Percentiles rank a stretch among this genome's conserved stretches.
Conservation (phyloP, 345 rosid genomes). For the Syzygium grande region DNA sequence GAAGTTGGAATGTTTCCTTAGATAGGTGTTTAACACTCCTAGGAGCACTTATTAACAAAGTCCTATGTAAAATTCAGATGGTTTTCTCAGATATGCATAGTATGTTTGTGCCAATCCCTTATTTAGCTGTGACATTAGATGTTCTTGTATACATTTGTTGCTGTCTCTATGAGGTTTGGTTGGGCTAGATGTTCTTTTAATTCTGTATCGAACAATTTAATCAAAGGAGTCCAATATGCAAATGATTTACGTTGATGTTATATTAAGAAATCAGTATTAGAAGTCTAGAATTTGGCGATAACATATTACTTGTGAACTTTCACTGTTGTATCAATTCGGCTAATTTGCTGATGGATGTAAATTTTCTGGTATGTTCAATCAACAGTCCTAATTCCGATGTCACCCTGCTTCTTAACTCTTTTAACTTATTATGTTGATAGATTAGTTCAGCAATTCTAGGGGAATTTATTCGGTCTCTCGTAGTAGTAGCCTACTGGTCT, state of each 20-base stretch:
- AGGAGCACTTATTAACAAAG: neutral
- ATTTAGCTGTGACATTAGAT: neutral
- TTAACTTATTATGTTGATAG: neutral
- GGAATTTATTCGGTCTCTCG: neutral
- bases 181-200: neutral
- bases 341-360: neutral
- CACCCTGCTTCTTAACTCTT: neutral
- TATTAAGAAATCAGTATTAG: neutral
- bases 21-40: neutral
- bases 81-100: neutral
- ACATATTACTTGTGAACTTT: neutral
- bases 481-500: neutral
- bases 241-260: neutral
- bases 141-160: neutral
- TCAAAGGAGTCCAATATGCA: neutral
- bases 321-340: neutral
- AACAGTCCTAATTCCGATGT: neutral
- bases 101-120: neutral
- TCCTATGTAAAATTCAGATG: neutral
- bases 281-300: neutral
- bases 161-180: neutral
- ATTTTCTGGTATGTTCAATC: neutral
- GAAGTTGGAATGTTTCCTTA: neutral
- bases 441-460: neutral
- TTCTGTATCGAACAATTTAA: neutral